phyloP scores from a whole-genome alignment of 2,329 filamentous ascomycete genomes.

The Seiridium cupressi region DNA sequence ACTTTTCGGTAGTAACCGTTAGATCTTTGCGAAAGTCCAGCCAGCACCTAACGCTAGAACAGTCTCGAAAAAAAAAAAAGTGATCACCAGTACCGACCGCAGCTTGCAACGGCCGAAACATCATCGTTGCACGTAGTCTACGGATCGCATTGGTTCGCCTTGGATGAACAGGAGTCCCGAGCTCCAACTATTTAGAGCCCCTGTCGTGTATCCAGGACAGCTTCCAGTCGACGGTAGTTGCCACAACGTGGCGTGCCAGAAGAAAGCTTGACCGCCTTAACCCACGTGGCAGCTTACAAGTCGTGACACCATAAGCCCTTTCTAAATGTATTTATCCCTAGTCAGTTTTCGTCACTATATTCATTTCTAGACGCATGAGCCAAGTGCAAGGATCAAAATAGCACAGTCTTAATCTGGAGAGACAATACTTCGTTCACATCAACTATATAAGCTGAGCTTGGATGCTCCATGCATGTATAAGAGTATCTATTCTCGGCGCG shows the following conservation, averaged over 20 bases:
- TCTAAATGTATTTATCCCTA: too few relatives aligned
- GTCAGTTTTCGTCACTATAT: too few relatives aligned
- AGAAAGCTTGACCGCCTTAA: background rate
- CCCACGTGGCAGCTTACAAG: background rate
- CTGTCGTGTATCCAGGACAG: background rate
- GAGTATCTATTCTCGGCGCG: too few relatives aligned
- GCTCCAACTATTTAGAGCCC: background rate
- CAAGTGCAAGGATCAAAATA: too few relatives aligned
- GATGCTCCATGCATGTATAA: too few relatives aligned
- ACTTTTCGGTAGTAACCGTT: constrained; percentile 9
- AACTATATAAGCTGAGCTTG: too few relatives aligned
- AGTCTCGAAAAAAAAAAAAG: background rate
- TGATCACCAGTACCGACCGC: background rate
- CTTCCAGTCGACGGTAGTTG: background rate
- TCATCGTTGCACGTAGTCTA: background rate
- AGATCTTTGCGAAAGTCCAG: background rate
- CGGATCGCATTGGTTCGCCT: background rate
- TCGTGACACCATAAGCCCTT: background rate
- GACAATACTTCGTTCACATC: too few relatives aligned
- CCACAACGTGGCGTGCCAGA: background rate
- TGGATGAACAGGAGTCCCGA: background rate
- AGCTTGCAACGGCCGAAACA: background rate
- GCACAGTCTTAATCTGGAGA: too few relatives aligned
- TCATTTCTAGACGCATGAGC: too few relatives aligned
- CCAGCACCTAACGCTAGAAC: background rate